Evolutionary conservation across 768 basidiomycete species (phyloP).

Genomic region (Vararia minispora): DNA sequence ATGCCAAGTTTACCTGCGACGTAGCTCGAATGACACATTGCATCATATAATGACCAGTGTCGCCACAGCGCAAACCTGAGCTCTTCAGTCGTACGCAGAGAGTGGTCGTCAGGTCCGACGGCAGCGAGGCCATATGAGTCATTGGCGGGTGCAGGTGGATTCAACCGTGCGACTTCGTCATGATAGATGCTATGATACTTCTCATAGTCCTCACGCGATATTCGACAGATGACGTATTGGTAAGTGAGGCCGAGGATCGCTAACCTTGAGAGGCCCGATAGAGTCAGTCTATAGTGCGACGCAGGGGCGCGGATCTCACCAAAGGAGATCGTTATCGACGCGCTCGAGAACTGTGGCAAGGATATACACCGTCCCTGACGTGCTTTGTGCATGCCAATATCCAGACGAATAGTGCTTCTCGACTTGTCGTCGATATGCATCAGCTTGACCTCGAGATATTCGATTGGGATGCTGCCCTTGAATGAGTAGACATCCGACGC

Average conservation of each 20-base stretch:
- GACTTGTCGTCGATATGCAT: constrained; percentile 48
- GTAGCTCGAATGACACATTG: constrained; percentile 96
- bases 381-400: constrained; percentile 83
- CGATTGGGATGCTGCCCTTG: constrained; percentile 34
- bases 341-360: constrained; percentile 87
- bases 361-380: constrained; percentile 79
- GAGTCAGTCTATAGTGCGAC: background rate
- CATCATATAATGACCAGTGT: constrained; percentile 97
- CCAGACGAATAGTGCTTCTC: constrained; percentile 80
- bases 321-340: constrained; percentile 87
- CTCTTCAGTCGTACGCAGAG: constrained; percentile 78
- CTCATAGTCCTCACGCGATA: constrained; percentile 82
- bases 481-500: background rate
- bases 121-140: constrained; percentile 36
- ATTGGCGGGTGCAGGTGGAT: constrained; percentile 41
- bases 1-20: constrained; percentile 91
- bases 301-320: constrained; percentile 36
- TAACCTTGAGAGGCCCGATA: constrained; percentile 40
- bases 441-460: constrained; percentile 61
- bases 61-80: constrained; percentile 89
- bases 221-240: constrained; percentile 82
- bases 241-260: constrained; percentile 89
- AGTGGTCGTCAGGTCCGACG: constrained; percentile 71
- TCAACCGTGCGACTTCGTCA: constrained; percentile 90
- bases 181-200: constrained; percentile 66